phyloP scores from a whole-genome alignment of 306 rosid genomes.

The Geum urbanum region DNA sequence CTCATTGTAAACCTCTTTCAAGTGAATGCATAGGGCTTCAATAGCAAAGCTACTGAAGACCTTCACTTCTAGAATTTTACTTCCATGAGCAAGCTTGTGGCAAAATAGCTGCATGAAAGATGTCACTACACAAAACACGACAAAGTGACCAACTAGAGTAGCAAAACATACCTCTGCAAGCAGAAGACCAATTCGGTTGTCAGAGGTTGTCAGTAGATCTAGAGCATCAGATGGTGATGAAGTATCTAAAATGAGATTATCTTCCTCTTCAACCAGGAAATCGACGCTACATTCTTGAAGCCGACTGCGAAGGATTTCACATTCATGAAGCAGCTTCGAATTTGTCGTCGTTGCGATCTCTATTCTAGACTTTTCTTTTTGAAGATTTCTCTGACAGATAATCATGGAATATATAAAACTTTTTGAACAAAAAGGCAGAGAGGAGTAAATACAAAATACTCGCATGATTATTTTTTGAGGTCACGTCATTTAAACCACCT shows the following conservation, averaged over 20 bases:
- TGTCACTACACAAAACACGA: background rate
- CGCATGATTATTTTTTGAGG: background rate
- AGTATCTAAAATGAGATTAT: conserved; percentile 63
- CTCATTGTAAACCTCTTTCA: too few species aligned
- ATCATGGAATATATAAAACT: conserved; percentile 18
- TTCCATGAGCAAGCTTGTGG: background rate
- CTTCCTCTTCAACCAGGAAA: conserved; percentile 87
- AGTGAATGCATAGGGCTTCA: background rate
- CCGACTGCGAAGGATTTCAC: conserved; percentile 70
- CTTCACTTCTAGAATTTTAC: background rate
- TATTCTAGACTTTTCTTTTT: conserved; percentile 63
- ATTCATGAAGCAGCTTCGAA: conserved; percentile 76
- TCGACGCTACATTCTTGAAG: conserved; percentile 84
- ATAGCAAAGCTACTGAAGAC: background rate
- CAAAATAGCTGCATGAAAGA: background rate
- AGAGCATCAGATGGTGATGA: conserved; percentile 68
- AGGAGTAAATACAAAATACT: background rate
- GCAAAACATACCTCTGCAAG: conserved; percentile 73
- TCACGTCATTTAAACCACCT: background rate
- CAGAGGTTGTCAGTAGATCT: conserved; percentile 77
- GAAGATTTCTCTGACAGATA: conserved; percentile 55
- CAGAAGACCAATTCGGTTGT: conserved; percentile 80
- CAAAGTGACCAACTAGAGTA: background rate
- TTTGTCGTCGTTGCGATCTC: conserved; percentile 49
- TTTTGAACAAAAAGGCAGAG: background rate